Evolutionary conservation across 106 monocot species (phyloP), one percentile per base, ranked within the genome.

Genomic region (Iris macrosiphon): DNA sequence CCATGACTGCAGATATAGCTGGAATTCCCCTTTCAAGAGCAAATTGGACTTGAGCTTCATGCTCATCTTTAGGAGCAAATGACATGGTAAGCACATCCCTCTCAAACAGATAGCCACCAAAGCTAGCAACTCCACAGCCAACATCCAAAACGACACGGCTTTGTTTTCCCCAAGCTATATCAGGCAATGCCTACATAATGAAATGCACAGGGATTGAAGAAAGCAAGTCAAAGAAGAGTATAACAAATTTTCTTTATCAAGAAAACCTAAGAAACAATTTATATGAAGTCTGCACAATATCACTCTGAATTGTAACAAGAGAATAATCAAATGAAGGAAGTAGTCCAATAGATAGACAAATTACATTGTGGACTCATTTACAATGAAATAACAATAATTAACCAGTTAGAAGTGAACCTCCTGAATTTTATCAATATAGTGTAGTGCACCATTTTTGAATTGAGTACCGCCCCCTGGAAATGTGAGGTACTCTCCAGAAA

Each of bases 11-110:
- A 17, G 76, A 87, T 40, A 92, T 73, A 16, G 87, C 87, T 14
- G 92, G 92, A 61, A 92, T 92, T 51, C 92, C 92, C 73, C 92
- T 92, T 68, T 92, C 92, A 45, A 92, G 82, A 19, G 92, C 92
- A 71, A 92, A 87, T 55, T 92, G 92, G 30, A 92, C 87, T 65
- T 92, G 92, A 27, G 92, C 87, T 67, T 92, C 92, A 63, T 92
- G 92, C 68, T 92, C 92, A 74, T 92, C 92, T 64, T 92, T 92
- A 14, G 92, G 92, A 57, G 92, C 92, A 65, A 92, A 92, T 20
- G 92, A 92, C 92, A 92, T 87, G 10, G 87, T 65, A 55, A 87
- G 65, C 22, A 80, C 87, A 49, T 87, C 82, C 69, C 67, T 82
- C 1, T 92, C 92, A 61, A 87, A 92, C 41, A 83, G 74, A 62